phyloP scores from a whole-genome alignment of 192 early-diverging fungal species.

The Coemansia sp. region DNA sequence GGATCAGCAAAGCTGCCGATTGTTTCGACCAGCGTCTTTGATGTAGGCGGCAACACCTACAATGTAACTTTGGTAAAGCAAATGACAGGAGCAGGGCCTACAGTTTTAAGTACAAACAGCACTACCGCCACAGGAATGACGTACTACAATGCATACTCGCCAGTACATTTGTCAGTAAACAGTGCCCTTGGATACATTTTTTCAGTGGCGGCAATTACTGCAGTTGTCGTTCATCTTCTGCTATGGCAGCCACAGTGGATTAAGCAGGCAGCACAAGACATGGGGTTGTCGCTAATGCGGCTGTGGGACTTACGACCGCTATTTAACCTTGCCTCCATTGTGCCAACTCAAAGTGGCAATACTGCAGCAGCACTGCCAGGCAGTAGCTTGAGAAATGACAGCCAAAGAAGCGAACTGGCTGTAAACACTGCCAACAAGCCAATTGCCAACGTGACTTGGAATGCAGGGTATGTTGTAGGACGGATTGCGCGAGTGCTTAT shows the following conservation, averaged over 20 bases:
- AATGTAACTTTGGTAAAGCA: constrained; percentile 53
- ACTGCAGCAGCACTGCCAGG: neutral
- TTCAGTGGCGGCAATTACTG: constrained; percentile 42
- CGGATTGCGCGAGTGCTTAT: constrained; percentile 28
- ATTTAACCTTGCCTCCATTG: neutral
- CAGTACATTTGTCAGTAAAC: constrained; percentile 44
- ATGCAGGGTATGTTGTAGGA: constrained; percentile 11
- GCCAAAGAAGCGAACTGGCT: neutral
- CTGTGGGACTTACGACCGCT: constrained; percentile 41
- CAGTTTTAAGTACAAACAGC: neutral
- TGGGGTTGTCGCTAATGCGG: constrained; percentile 19
- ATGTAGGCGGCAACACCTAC: constrained; percentile 55
- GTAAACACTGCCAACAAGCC: neutral
- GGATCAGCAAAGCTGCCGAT: constrained; percentile 55
- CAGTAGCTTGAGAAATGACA: neutral
- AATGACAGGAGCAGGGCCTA: neutral
- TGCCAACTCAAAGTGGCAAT: neutral
- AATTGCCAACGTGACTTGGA: neutral
- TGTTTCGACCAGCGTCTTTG: constrained; percentile 63
- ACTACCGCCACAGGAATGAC: neutral
- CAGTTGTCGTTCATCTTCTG: constrained; percentile 33
- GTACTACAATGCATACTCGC: constrained; percentile 40
- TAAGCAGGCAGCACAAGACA: constrained; percentile 13
- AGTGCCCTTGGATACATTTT: constrained; percentile 45
- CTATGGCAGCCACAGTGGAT: constrained; percentile 46